Evolutionary conservation across 2,329 filamentous ascomycete species (phyloP).

Genomic region (Scedosporium minutisporum): DNA sequence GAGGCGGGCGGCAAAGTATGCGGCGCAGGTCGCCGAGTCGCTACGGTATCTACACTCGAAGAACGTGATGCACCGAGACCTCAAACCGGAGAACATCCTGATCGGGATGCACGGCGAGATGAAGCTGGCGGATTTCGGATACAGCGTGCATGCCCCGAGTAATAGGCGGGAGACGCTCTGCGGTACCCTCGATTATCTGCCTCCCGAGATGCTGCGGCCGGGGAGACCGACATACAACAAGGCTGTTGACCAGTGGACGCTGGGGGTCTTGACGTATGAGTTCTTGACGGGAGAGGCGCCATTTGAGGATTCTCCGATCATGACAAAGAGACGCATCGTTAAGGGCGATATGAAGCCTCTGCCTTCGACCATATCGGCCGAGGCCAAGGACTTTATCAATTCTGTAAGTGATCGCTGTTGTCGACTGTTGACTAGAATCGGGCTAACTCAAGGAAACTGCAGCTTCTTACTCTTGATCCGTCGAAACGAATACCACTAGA

Average conservation of each 20-base stretch:
- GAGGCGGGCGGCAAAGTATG: slow-evolving; percentile 76
- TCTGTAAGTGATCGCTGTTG: neutral
- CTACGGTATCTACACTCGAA: slow-evolving; percentile 81
- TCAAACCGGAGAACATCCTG: slow-evolving; percentile 47
- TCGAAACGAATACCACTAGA: neutral
- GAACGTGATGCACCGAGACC: slow-evolving; percentile 83
- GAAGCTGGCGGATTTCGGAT: slow-evolving; percentile 15
- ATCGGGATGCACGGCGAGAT: slow-evolving; percentile 12
- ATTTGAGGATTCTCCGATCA: slow-evolving; percentile 7
- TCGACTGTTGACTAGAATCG: neutral
- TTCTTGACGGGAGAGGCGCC: slow-evolving; percentile 8
- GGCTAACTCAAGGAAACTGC: neutral
- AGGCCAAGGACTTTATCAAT: slow-evolving; percentile 4
- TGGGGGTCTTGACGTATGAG: slow-evolving; percentile 9
- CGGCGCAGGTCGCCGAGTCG: slow-evolving; percentile 79
- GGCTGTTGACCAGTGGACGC: slow-evolving; percentile 6
- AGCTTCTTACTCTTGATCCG: slow-evolving; percentile 2
- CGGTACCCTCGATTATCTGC: slow-evolving; percentile 9
- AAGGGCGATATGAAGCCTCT: slow-evolving; percentile 7
- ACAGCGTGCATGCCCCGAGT: slow-evolving; percentile 9
- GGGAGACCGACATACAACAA: neutral
- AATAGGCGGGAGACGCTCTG: slow-evolving; percentile 4
- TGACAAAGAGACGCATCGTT: slow-evolving; percentile 8
- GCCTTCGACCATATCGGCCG: neutral
- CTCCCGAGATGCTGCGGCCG: slow-evolving; percentile 6